Evolutionary conservation across 2,329 filamentous ascomycete genomes (phyloP).

Genomic region (Pseudopithomyces chartarum): DNA sequence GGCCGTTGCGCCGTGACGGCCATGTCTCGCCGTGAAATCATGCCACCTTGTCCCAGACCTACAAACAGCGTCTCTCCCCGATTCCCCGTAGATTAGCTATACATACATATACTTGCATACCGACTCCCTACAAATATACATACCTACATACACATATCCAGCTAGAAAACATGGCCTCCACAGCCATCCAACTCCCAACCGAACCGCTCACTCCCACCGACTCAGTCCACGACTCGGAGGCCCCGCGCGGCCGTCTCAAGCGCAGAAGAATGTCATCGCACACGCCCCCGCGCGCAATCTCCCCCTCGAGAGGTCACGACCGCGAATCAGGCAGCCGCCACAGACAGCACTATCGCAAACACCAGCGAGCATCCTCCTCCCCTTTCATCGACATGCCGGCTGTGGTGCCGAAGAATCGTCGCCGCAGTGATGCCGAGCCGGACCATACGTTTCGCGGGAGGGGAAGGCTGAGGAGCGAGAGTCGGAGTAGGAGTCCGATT

Average conservation of each 20-base stretch:
- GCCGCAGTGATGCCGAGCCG: conserved; percentile 41
- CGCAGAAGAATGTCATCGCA: conserved; percentile 35
- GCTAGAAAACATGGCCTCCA: no score
- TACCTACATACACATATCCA: no score
- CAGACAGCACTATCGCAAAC: conserved; percentile 37
- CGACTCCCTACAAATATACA: no score
- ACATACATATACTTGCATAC: no score
- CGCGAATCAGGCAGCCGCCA: conserved; percentile 38
- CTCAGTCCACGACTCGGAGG: not conserved
- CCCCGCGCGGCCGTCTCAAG: conserved; percentile 36
- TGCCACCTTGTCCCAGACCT: not conserved
- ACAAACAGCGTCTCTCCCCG: not conserved
- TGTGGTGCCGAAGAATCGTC: conserved; percentile 29
- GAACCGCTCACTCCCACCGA: not conserved
- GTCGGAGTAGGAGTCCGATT: conserved; percentile 27
- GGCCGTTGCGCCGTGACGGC: not conserved
- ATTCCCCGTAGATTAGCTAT: no score
- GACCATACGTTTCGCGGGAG: conserved; percentile 43
- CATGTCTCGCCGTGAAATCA: not conserved
- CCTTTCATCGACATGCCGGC: conserved; percentile 30
- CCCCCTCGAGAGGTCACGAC: conserved; percentile 41
- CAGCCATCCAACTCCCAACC: not conserved
- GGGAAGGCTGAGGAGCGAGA: conserved; percentile 31
- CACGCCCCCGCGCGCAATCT: conserved; percentile 34
- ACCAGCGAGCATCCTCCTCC: conserved; percentile 34